Evolutionary conservation across 768 basidiomycete species (phyloP).

Genomic region (Panellus pusillus): DNA sequence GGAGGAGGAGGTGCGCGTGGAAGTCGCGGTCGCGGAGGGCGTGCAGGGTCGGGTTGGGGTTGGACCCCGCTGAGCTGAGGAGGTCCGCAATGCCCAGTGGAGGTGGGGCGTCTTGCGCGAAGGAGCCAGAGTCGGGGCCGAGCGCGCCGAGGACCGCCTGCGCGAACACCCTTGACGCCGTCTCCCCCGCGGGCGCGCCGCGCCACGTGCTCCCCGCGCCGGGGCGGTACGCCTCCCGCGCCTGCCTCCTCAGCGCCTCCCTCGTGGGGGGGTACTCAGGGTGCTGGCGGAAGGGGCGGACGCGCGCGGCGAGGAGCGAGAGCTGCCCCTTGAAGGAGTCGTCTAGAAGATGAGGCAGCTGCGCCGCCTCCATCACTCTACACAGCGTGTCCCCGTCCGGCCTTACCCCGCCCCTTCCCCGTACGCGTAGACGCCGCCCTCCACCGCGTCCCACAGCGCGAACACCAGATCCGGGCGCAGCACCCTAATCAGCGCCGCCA

Average conservation of each 20-base stretch:
- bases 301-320: constrained; percentile 42
- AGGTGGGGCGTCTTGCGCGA: no score
- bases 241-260: constrained; percentile 22
- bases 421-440: no score
- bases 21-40: constrained; percentile 52
- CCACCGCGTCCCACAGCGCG: constrained; percentile 67
- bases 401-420: no score
- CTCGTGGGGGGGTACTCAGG: constrained; percentile 22
- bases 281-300: constrained; percentile 30
- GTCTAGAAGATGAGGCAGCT: constrained; percentile 51
- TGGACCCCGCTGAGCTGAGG: no score
- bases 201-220: constrained; percentile 26
- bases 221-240: constrained; percentile 19
- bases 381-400: no score
- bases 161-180: constrained; percentile 16
- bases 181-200: constrained; percentile 18
- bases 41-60: constrained; percentile 3
- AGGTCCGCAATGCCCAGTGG: no score
- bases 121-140: no score
- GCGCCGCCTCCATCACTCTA: constrained; percentile 62
- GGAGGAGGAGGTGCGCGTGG: constrained; percentile 57
- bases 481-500: constrained; percentile 47
- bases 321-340: constrained; percentile 51
- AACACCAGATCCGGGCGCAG: constrained; percentile 65
- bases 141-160: constrained; percentile 11